Evolutionary conservation across 805 yeast genomes (phyloP).

Genomic region (Metschnikowia noctiluminum): DNA sequence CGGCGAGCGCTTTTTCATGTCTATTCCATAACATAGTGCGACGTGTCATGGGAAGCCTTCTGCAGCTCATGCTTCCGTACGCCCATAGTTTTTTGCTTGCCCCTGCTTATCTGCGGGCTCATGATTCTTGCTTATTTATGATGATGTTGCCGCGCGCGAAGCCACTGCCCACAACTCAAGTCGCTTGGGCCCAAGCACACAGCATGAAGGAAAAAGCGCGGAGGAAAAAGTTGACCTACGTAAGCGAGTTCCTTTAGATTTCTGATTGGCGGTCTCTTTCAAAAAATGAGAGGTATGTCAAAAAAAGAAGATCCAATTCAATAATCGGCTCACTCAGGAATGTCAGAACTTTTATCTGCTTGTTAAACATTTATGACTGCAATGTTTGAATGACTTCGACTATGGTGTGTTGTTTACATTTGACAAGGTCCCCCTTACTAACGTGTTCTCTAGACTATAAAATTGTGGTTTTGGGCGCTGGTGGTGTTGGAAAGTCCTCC

Average conservation of each 20-base stretch:
- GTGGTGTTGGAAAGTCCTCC: conserved; percentile 96
- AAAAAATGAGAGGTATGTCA: conserved; percentile 16
- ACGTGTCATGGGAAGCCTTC: too few relatives aligned
- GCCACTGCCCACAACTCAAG: background rate
- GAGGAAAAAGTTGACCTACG: background rate
- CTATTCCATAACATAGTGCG: too few relatives aligned
- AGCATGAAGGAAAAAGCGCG: conserved; percentile 2
- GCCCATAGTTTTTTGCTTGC: background rate
- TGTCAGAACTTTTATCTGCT: too few relatives aligned
- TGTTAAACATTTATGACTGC: too few relatives aligned
- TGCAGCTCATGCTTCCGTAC: background rate
- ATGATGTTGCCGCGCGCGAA: background rate
- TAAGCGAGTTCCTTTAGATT: background rate
- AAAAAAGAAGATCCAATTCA: too few relatives aligned
- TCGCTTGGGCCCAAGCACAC: background rate
- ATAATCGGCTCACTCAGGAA: too few relatives aligned
- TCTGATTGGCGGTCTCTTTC: background rate
- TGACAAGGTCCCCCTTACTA: conserved; percentile 7
- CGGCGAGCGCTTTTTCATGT: too few relatives aligned
- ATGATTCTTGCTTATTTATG: background rate
- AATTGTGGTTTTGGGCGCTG: conserved; percentile 90
- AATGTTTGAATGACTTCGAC: background rate
- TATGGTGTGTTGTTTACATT: conserved; percentile 3
- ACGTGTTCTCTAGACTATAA: conserved; percentile 59
- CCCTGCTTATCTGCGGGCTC: background rate